Percentiles rank a stretch among this genome's conserved stretches.
Evolutionary conservation across 345 rosid genomes (phyloP).

Genomic region (Corchorus capsularis): DNA sequence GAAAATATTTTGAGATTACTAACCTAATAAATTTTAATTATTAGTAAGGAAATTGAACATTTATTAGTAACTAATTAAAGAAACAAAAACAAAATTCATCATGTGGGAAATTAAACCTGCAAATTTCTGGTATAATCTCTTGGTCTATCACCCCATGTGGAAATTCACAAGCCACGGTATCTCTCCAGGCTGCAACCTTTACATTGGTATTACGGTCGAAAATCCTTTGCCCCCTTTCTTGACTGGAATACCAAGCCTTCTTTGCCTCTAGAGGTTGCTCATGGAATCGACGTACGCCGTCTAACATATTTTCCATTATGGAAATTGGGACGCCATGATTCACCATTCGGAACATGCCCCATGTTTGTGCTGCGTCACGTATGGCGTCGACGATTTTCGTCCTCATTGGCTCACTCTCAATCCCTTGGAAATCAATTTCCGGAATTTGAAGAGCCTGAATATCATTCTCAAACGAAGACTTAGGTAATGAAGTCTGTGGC

Average conservation of each 20-base stretch:
- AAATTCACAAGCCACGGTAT: slow-evolving; percentile 36
- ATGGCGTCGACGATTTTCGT: slow-evolving; percentile 28
- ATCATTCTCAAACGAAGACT: neutral
- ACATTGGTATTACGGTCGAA: neutral
- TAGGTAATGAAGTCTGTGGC: slow-evolving; percentile 14
- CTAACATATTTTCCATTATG: slow-evolving; percentile 45
- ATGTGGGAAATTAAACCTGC: slow-evolving; percentile 32
- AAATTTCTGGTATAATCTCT: slow-evolving; percentile 29
- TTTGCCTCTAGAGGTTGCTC: slow-evolving; percentile 38
- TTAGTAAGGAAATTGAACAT: too few relatives aligned
- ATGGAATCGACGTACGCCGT: slow-evolving; percentile 34
- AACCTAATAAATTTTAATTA: too few relatives aligned
- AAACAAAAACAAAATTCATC: neutral
- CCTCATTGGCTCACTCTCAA: slow-evolving; percentile 7
- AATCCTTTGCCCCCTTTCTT: slow-evolving; percentile 15
- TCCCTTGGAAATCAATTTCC: slow-evolving; percentile 36
- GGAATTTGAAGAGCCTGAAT: slow-evolving; percentile 34
- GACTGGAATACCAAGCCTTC: slow-evolving; percentile 40
- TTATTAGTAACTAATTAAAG: neutral
- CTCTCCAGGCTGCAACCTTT: slow-evolving; percentile 35
- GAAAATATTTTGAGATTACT: too few relatives aligned
- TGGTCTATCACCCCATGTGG: slow-evolving; percentile 37
- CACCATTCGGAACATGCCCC: slow-evolving; percentile 51
- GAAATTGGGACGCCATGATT: slow-evolving; percentile 41
- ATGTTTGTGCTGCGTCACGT: slow-evolving; percentile 35